Base-by-base conservation (phyloP, 208 protist genomes). In the Strigomonas culicis region DNA sequence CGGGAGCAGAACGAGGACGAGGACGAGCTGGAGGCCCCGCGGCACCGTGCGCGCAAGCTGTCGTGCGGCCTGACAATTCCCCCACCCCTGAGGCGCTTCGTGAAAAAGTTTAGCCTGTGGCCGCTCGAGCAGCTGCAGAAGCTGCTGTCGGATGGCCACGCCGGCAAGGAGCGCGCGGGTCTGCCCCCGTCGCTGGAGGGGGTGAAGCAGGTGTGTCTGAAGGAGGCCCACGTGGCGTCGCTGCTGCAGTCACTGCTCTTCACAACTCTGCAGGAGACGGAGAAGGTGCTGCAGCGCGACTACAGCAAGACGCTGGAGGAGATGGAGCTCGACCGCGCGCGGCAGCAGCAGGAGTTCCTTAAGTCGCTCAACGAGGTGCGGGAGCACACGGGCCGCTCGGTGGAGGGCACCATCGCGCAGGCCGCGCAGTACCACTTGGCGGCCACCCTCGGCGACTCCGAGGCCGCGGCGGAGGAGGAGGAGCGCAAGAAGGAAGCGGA, bases 271-370 rank as follows among this genome's bases (percentile, higher is more conserved):
- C 68, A 88, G 52, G 69, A 79, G 44, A 93, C 90, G 8, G 80
- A 90, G 55, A 77, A 79, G 56, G 66, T 67, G 2, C 68, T 93
- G 32, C 59, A 88, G 60, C 84, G 86, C n/a, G 84, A 92, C 62
- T 86, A 85, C 59, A 88, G 86, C 58, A 84, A 85, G 36, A 95
- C 90, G 15, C 66, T 75, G 30, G 90, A 95, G 69, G 90, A 95
- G 64, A 52, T 93, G 22, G 86, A 93, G 58, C 68, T 66, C 34
- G 86, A 93, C 59, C 79, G 82, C 8, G 66, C 62, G 32, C 69
- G 69, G 30, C 72, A 74, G 10, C 73, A 91, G n/a, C 55, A 77
- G 32, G 84, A 90, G 60, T 95, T 95, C 61, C 30, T 76, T 19
- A 65, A 72, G 25, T 93, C 86, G 15, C 44, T 95, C 17, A 78